Evolutionary conservation across 1,139 yeast genomes (phyloP), one percentile per base, ranked within the genome.

Genomic region (Candida gigantensis): DNA sequence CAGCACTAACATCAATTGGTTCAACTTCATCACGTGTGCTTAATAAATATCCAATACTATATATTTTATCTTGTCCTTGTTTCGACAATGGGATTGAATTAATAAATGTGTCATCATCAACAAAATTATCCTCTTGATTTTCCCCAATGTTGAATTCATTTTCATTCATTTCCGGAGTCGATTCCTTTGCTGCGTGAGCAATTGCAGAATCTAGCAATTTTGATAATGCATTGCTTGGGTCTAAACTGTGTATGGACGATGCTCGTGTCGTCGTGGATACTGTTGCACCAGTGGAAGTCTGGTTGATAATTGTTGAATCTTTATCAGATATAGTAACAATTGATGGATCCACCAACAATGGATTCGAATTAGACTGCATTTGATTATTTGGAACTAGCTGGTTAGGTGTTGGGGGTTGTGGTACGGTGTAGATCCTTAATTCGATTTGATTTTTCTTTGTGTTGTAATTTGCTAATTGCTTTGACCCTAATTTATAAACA

Each of bases 111-210:
- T 34, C 32, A 2, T 35, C 29, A 7, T 28, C 24, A n/a, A 2
- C 19, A 16, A 36, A n/a, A 42, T 12, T 7, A 13, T 31, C 28
- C 6, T 17, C 28, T n/a, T 16, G 20, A 40, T 39, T n/a, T 58
- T 26, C 29, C 15, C 17, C 25, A 16, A 9, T 16, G 4, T 27
- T 17, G 6, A 16, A 17, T n/a, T 20, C 30, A 20, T 20, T 3
- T 16, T 27, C 28, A 24, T 17, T 24, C 8, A 58, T 37, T 28
- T 67, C 75, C 2, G 76, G 74, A 3, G 74, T 66, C 9, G 65
- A 49, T 40, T 72, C 78, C 41, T 65, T 68, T 30, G 77, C 77
- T 8, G 78, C 77, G 28, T 73, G 69, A 20, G 75, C 74, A 52
- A 66, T 65, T 19, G 72, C 72, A 2, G 68, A 61, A 39, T 66